Evolutionary conservation across 2,329 filamentous ascomycete species (phyloP), one percentile per base, ranked within the genome.

Genomic region (Sporothrix inflata): DNA sequence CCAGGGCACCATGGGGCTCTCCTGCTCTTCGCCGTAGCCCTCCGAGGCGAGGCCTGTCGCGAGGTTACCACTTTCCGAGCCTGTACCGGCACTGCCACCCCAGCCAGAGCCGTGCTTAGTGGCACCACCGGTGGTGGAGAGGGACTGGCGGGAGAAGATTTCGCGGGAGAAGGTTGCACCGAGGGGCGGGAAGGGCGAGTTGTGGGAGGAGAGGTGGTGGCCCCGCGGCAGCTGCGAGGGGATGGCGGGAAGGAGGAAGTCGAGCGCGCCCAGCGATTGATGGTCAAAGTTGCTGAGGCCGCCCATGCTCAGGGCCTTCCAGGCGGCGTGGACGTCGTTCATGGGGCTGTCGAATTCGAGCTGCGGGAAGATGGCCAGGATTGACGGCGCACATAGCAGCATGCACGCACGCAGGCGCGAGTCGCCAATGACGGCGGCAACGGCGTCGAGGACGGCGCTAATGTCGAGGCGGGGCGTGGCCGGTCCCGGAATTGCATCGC

Each of bases 381-480:
- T 88, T 0, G 89, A 86, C 1, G 91, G 91, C 0, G 91, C 91
- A 73, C 88, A 90, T 57, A 91, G 81, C 66, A 93, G 86, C 76
- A 93, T 88, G 75, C 91, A 91, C 11, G 93, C 90, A 71, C 94
- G 89, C 80, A 91, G 92, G 76, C 90, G 91, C 0, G 95, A 98
- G 77, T 93, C 89, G 74, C 90, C 88, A 67, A 97, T 88, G 65
- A 98, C 91, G 61, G 90, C 87, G 24, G 90, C 87, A 68, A 97
- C 88, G 0, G 94, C 93, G 74, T 94, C 91, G 7, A 98, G 82
- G 21, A 97, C 87, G 11, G 89, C 89, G 1, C 89, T 86, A 51
- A 97, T 82, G 73, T 87, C 88, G 34, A 88, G 84, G 19, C 83
- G 84, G 16, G 85, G 82, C 1, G 88, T 86, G 8, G 92, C 88